Percentiles rank a stretch among this genome's conserved stretches.
phyloP scores from a whole-genome alignment of 306 rosid genomes.

The Bauhinia variegata region DNA sequence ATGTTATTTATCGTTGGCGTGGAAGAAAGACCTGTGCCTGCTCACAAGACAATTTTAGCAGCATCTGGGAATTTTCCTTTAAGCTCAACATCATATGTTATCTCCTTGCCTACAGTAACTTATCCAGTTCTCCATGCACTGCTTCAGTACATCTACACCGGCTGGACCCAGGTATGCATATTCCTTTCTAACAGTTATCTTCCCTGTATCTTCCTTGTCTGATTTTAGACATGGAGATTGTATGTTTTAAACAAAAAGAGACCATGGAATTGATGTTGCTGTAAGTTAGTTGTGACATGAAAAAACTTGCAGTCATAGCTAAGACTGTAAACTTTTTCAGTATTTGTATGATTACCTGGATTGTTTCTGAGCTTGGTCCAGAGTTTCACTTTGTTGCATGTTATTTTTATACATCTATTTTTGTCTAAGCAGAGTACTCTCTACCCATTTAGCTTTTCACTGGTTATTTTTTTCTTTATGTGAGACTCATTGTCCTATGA shows the following conservation, averaged over 20 bases:
- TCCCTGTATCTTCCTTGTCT: background rate
- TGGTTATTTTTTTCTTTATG: background rate
- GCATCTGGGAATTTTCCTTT: slow-evolving; percentile 72
- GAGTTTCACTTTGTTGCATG: no score
- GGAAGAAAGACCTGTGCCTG: slow-evolving; percentile 78
- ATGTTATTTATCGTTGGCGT: slow-evolving; percentile 61
- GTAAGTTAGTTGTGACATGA: no score
- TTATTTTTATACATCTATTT: no score
- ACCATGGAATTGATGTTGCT: no score
- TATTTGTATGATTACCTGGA: no score
- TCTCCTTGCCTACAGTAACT: slow-evolving; percentile 54
- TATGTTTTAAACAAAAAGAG: background rate
- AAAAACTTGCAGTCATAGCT: no score
- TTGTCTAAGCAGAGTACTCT: no score
- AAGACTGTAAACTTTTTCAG: no score
- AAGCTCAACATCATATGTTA: slow-evolving; percentile 53
- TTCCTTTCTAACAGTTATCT: slow-evolving; percentile 2
- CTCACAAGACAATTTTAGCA: slow-evolving; percentile 79
- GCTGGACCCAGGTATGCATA: slow-evolving; percentile 67
- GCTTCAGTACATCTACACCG: slow-evolving; percentile 85
- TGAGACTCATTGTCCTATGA: background rate
- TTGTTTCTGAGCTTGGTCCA: no score
- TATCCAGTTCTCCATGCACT: slow-evolving; percentile 70
- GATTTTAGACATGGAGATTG: background rate
- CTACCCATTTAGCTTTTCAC: no score